These are phyloP conservation scores for Pisolithus microcarpus DNA, from an alignment of 768 basidiomycete genomes.

Conservation along the genomic window DNA sequence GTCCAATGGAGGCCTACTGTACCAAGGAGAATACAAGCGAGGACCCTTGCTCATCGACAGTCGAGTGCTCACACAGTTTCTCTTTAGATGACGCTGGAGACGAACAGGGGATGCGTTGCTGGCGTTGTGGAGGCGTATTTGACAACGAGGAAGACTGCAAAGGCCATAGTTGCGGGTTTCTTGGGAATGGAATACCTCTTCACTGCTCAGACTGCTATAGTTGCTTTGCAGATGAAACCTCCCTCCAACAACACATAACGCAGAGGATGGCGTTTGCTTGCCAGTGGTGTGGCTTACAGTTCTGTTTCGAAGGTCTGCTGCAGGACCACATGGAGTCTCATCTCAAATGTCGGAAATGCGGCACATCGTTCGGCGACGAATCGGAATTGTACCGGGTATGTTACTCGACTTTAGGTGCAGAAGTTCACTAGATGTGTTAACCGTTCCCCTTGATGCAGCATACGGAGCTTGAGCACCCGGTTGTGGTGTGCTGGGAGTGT, in stretches of 20 bases:
- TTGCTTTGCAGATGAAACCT: conserved; percentile 14
- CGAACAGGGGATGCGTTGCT: not conserved
- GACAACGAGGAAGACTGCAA: conserved; percentile 5
- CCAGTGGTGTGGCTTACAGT: conserved; percentile 13
- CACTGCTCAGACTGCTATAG: conserved; percentile 19
- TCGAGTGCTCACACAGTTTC: no score
- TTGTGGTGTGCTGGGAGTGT: conserved; percentile 26
- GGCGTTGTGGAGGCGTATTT: conserved; percentile 13
- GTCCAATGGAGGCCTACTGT: no score
- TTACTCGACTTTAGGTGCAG: not conserved
- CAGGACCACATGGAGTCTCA: conserved; percentile 20
- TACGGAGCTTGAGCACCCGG: conserved; percentile 14
- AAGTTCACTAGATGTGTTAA: not conserved
- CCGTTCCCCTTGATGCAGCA: conserved; percentile 11
- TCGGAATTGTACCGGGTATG: conserved; percentile 17
- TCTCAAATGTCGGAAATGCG: conserved; percentile 19
- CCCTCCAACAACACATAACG: conserved; percentile 15
- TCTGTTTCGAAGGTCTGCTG: conserved; percentile 20
- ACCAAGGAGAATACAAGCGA: no score
- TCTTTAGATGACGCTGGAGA: not conserved
- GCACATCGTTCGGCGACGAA: conserved; percentile 12
- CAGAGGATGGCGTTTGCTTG: conserved; percentile 11
- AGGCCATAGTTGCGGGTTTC: conserved; percentile 13
- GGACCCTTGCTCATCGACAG: no score
- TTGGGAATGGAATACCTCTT: conserved; percentile 3